phyloP scores from a whole-genome alignment of 169 alveolate species.

The Plasmodium reichenowi region DNA sequence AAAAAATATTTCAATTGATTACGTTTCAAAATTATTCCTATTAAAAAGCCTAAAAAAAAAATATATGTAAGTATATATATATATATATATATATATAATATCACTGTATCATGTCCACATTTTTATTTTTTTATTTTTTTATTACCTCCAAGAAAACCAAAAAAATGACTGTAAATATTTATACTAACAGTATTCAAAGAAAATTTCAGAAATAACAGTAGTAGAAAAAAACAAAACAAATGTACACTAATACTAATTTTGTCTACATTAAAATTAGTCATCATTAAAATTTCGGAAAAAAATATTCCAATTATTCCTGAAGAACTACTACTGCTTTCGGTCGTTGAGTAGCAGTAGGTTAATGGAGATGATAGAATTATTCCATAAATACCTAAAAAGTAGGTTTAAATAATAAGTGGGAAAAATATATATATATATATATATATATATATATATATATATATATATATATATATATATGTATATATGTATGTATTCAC shows the following conservation, averaged over 20 bases:
- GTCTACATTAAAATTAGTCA: constrained; percentile 78
- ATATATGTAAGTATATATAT: not conserved
- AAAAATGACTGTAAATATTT: constrained; percentile 73
- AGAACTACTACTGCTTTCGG: constrained; percentile 77
- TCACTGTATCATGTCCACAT: not conserved
- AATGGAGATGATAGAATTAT: constrained; percentile 69
- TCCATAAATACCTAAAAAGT: constrained; percentile 72
- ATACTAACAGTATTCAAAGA: constrained; percentile 66
- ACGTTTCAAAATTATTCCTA: constrained; percentile 69
- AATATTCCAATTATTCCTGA: constrained; percentile 76
- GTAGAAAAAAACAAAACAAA: constrained; percentile 75
- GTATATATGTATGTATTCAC: not conserved
- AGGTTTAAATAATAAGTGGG: constrained; percentile 7
- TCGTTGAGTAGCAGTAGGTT: constrained; percentile 75
- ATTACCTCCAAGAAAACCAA: constrained; percentile 77
- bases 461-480: not conserved
- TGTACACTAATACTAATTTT: constrained; percentile 76
- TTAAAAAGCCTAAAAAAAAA: constrained; percentile 52
- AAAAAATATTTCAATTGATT: constrained; percentile 74
- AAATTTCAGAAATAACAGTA: constrained; percentile 69
- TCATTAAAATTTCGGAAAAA: constrained; percentile 77
- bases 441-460: not conserved
- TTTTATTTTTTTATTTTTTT: not conserved
- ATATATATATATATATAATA: not conserved
- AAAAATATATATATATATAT: not conserved